Evolutionary conservation across 352 stramenopile species (phyloP), one percentile per base, ranked within the genome.

Genomic region (Phytophthora aleatoria): DNA sequence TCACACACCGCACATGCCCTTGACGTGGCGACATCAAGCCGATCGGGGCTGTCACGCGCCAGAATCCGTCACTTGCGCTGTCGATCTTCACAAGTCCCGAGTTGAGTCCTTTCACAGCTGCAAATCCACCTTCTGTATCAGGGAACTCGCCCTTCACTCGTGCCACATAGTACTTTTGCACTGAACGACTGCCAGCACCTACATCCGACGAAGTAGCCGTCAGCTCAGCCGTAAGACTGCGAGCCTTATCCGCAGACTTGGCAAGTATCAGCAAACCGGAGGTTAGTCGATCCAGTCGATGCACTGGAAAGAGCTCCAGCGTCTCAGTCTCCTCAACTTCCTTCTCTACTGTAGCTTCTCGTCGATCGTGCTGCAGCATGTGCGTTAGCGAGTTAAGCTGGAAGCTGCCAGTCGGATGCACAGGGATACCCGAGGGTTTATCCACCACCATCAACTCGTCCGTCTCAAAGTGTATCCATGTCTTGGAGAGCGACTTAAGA

Each of bases 261-360:
- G 77, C 74, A 7, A 92, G 67, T 13, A 92, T 53, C 30, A 89
- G 41, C 26, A 92, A 60, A 3, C 83, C 83, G 0, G 91, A 98
- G 20, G 96, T 99, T 10, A 99, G 71, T 53, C 93, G 83, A 82
- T 99, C 96, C 15, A 99, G 70, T 20, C 96, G 94, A 78, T 99
- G 94, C 42, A 98, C 90, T 8, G 92, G 74, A 41, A 86, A 81
- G 20, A 95, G 65, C 58, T 80, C 51, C 2, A 74, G 52, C n/a
- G 68, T 42, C 16, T 75, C 30, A 20, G 35, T 51, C 13, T 84
- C 65, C 16, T 75, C 30, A 20, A 30, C 54, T 13, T 84, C 65
- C 26, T 56, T 35, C 7, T 61, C 33, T 11, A 5, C 64, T 53
- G 30, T 10, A 27, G 13, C 15, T 50, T 53, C 27, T 36, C 27